Evolutionary conservation across 305 asterid species (phyloP), one percentile per base, ranked within the genome.

Genomic region (Solanum hybrid): DNA sequence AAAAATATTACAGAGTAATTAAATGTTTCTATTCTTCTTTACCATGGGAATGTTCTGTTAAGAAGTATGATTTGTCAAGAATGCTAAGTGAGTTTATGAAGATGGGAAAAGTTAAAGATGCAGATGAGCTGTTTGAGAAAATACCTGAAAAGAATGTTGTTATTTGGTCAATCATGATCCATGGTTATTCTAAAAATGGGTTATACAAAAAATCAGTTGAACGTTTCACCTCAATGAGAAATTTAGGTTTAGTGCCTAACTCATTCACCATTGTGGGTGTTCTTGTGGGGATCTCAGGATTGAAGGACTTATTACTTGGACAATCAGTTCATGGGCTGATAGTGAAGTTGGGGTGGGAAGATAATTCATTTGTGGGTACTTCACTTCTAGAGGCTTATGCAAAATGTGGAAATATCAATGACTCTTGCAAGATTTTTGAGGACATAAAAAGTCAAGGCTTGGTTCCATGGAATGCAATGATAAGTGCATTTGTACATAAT

Each of bases 381-480:
- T 79, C 91, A 3, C 73, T 90, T 76, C n/a, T 87, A 20, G 90
- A 90, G 57, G 77, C 72, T 80, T 90, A 87, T 41, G 89, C 90
- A 22, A 90, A 75, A 33, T 90, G 90, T 68, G 77, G 91, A 34
- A 65, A 39, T 34, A 31, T 87, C 32, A 34, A 0, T 1, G 65
- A 81, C 26, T 87, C 90, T 68, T 31, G 65, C 24, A 90, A 70
- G 88, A 34, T 90, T 36, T 90, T 90, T 70, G 88, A 87, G 80
- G 17, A 26, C 14, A 68, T 90, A 68, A 80, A 24, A 57, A 1
- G 73, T 41, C 84, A 41, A 38, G 87, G 89, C 10, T 3, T 87
- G 17, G 91, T 90, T 72, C 79, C 91, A 4, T 90, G 90, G 89
- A 90, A 88, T 87, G 91, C 85, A 79, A 90, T 90, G 90, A 90